Base-by-base conservation (phyloP, 257 asterid species). In the Ilex asprella region DNA sequence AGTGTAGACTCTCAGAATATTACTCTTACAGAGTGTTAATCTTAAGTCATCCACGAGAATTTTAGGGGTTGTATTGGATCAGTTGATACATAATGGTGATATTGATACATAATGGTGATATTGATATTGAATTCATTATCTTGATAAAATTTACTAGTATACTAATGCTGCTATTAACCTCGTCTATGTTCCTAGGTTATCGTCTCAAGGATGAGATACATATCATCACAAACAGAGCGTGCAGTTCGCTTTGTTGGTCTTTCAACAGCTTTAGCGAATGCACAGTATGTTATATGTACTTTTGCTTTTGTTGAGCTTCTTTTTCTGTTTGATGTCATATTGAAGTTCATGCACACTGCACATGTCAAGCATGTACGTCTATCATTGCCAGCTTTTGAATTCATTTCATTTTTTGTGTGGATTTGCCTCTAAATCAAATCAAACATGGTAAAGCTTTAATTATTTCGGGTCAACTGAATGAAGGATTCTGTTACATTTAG, bases 151-250 rank as follows among this genome's bases (percentile, higher is more conserved):
- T 4, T 35, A 3, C 41, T 35, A 4, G 2, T 35, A 15, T 49
- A 1, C 10, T 49, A 12, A 16, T 53, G 2, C 57, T 15, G 27
- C 27, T 53, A 6, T n/a, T 15, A 15, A 7, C 30, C 57, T 53
- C 46, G n/a, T 61, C 67, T 70, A 41, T 58, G 31, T 56, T 70
- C 58, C 47, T 67, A 92, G 99, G 99, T 92, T 79, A 92, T 92
- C 78, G 97, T 92, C 67, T 92, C 99, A 47, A 82, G 99, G 73
- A 92, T 92, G 99, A 83, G 99, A 84, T 92, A 89, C 78, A 92
- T 92, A 77, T 92, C 99, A 73, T 92, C 99, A 67, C 96, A 89
- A 80, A 92, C 99, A 30, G 99, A 89, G 59, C 88, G 97, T 16
- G 70, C 83, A 7, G 79, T 92, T 67, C 92, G 97, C 63, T 92